phyloP scores from a whole-genome alignment of 805 yeast genomes.

The Wickerhamiella domercqiae region DNA sequence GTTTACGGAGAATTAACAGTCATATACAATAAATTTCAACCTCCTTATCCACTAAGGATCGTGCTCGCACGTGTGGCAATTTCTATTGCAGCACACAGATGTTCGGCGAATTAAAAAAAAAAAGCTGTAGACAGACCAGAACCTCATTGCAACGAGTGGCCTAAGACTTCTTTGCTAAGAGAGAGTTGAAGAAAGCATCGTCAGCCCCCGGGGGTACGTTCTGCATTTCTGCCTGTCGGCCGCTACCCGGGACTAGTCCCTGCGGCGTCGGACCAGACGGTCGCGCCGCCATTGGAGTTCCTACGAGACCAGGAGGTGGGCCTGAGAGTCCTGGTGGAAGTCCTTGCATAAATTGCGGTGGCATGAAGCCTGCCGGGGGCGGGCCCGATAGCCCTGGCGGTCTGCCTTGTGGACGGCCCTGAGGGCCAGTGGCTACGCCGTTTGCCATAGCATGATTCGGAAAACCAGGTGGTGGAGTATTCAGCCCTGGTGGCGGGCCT shows the following conservation, averaged over 20 bases:
- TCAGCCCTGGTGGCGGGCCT: slow-evolving; percentile 1
- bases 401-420: neutral
- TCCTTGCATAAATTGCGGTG: neutral
- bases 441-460: neutral
- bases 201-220: slow-evolving; percentile 2
- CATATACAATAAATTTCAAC: too few relatives aligned
- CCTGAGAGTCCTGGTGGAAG: neutral
- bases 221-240: neutral
- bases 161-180: slow-evolving; percentile 4
- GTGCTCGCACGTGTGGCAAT: too few relatives aligned
- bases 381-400: slow-evolving; percentile 1
- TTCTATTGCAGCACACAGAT: too few relatives aligned
- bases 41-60: too few relatives aligned
- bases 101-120: too few relatives aligned
- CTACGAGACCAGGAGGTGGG: slow-evolving; percentile 2
- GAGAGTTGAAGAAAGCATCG: slow-evolving; percentile 9
- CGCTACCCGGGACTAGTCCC: neutral
- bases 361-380: neutral
- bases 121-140: too few relatives aligned
- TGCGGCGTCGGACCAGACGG: neutral
- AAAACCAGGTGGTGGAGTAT: neutral
- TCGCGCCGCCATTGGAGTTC: slow-evolving; percentile 1
- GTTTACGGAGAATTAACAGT: neutral
- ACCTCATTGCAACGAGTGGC: too few relatives aligned
- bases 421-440: neutral